Evolutionary conservation across 2,329 filamentous ascomycete genomes (phyloP).

Genomic region (Didymella pomorum): DNA sequence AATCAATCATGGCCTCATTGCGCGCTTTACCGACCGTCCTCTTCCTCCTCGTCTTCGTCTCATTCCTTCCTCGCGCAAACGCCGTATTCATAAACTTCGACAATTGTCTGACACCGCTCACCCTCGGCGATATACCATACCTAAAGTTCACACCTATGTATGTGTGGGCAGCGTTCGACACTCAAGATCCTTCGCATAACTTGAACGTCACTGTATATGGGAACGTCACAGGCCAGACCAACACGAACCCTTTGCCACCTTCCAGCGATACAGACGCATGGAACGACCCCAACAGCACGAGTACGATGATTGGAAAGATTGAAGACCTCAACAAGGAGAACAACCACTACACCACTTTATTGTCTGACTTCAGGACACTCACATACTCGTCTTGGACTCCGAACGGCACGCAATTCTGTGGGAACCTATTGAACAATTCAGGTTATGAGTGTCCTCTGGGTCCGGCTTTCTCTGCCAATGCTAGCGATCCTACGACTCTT

Average conservation of each 20-base stretch:
- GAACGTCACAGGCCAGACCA: slow-evolving; percentile 81
- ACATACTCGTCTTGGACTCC: slow-evolving; percentile 74
- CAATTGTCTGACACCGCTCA: slow-evolving; percentile 74
- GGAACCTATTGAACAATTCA: slow-evolving; percentile 59
- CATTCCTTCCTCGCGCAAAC: slow-evolving; percentile 37
- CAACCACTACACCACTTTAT: slow-evolving; percentile 75
- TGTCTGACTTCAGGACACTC: slow-evolving; percentile 75
- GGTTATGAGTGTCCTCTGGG: slow-evolving; percentile 71
- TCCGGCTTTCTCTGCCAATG: slow-evolving; percentile 72
- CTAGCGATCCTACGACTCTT: slow-evolving; percentile 62
- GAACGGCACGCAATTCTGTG: slow-evolving; percentile 69
- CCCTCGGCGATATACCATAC: slow-evolving; percentile 66
- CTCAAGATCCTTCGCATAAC: slow-evolving; percentile 65
- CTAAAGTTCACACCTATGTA: slow-evolving; percentile 83
- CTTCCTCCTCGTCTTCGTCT: slow-evolving; percentile 35
- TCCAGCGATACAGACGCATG: slow-evolving; percentile 61
- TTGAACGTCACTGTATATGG: slow-evolving; percentile 85
- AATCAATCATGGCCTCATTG: slow-evolving; percentile 10
- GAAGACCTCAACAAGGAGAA: slow-evolving; percentile 65
- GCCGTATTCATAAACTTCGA: slow-evolving; percentile 75
- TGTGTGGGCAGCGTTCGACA: slow-evolving; percentile 78
- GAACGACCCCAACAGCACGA: slow-evolving; percentile 65
- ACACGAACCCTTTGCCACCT: slow-evolving; percentile 65
- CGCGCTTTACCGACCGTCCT: slow-evolving; percentile 30
- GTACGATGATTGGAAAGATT: slow-evolving; percentile 77